Conservation (phyloP, 192 early-diverging fungal genomes). For the Mortierella hygrophila region DNA sequence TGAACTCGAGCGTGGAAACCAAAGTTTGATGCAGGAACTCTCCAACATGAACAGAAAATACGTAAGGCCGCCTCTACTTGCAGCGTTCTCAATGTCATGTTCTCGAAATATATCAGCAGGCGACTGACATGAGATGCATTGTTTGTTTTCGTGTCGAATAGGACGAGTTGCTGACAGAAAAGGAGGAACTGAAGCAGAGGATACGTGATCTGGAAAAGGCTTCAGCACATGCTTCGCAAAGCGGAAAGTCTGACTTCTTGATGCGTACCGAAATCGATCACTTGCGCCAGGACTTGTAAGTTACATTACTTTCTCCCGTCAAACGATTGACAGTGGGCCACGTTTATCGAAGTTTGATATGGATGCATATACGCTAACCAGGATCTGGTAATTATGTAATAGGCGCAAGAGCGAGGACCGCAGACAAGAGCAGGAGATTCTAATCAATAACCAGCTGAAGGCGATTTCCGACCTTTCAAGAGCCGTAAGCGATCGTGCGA, state of each 20-base stretch:
- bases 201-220: slow-evolving; percentile 85
- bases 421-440: slow-evolving; percentile 75
- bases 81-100: too few species aligned
- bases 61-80: slow-evolving; percentile 7
- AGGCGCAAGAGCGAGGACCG: slow-evolving; percentile 84
- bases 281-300: slow-evolving; percentile 86
- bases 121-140: not conserved
- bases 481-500: slow-evolving; percentile 49
- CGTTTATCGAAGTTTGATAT: not conserved
- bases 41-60: slow-evolving; percentile 52
- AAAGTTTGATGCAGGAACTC: slow-evolving; percentile 33
- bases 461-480: slow-evolving; percentile 77
- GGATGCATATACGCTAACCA: not conserved
- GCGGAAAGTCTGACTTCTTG: slow-evolving; percentile 87
- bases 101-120: not conserved
- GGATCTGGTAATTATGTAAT: not conserved
- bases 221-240: slow-evolving; percentile 76
- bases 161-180: slow-evolving; percentile 82
- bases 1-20: slow-evolving; percentile 52
- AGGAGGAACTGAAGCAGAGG: slow-evolving; percentile 76
- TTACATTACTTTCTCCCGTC: not conserved
- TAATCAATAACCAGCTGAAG: slow-evolving; percentile 69
- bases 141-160: slow-evolving; percentile 28
- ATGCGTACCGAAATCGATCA: slow-evolving; percentile 89
- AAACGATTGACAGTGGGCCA: too few species aligned